phyloP scores from a whole-genome alignment of 495 filamentous ascomycete genomes.

The Trichocladium antarcticum region DNA sequence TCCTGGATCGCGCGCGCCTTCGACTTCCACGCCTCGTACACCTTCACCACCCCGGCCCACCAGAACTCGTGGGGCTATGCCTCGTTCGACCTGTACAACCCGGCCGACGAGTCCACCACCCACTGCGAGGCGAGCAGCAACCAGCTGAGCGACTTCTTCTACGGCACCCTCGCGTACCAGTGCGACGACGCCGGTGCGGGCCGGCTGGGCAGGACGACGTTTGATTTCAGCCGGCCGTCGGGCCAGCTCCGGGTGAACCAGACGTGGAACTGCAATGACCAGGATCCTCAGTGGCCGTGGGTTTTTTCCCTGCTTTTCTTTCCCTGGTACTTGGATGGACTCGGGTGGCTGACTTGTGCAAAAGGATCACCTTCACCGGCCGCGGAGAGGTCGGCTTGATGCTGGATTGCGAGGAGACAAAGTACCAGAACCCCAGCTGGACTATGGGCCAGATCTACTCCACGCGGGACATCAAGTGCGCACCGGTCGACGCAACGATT shows the following conservation, averaged over 20 bases:
- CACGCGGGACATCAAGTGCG: constrained; percentile 24
- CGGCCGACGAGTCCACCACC: constrained; percentile 20
- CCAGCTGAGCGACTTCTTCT: constrained; percentile 37
- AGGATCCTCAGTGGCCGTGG: constrained; percentile 30
- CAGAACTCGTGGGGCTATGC: constrained; percentile 34
- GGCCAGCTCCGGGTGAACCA: constrained; percentile 31
- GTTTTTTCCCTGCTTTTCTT: constrained; percentile 7
- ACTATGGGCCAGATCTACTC: constrained; percentile 33
- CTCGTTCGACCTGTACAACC: constrained; percentile 36
- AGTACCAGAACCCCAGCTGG: constrained; percentile 34
- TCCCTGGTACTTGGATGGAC: neutral
- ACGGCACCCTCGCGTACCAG: constrained; percentile 30
- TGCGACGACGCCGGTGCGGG: constrained; percentile 17
- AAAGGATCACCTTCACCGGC: constrained; percentile 29
- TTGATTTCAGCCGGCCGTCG: constrained; percentile 27
- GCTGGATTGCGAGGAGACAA: constrained; percentile 27
- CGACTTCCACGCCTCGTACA: constrained; percentile 31
- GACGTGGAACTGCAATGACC: constrained; percentile 33
- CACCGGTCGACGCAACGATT: constrained; percentile 19
- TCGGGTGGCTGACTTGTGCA: constrained; percentile 4
- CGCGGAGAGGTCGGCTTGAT: constrained; percentile 25
- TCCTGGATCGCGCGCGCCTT: constrained; percentile 28
- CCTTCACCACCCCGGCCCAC: constrained; percentile 36
- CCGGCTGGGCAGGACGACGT: constrained; percentile 16
- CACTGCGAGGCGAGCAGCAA: constrained; percentile 31